Conservation (phyloP, 1,139 yeast genomes). For the Kodamaea plutei region DNA sequence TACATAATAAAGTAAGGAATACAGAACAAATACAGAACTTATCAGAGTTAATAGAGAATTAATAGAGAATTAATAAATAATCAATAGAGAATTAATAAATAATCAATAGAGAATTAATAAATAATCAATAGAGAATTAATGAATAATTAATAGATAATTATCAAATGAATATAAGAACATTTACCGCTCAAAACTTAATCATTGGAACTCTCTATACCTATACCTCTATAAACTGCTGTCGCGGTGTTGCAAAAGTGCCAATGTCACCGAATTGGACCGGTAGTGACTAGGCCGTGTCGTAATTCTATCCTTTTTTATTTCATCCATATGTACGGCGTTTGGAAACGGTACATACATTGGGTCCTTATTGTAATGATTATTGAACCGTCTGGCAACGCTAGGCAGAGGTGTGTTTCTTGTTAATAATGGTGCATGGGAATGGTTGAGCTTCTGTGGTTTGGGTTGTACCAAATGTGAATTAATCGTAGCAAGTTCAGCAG, state of each 20-base stretch:
- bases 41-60: no score
- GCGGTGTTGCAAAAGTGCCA: slow-evolving; percentile 36
- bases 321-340: slow-evolving; percentile 36
- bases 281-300: slow-evolving; percentile 26
- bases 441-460: neutral
- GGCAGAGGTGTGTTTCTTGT: slow-evolving; percentile 9
- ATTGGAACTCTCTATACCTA: no score
- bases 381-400: slow-evolving; percentile 21
- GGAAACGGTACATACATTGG: slow-evolving; percentile 39
- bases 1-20: no score
- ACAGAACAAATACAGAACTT: no score
- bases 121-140: no score
- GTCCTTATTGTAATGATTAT: slow-evolving; percentile 46
- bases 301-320: slow-evolving; percentile 27
- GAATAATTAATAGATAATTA: no score
- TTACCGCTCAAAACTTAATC: no score
- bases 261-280: slow-evolving; percentile 41
- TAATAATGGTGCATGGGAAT: neutral
- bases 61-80: no score
- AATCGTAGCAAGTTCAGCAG: slow-evolving; percentile 19
- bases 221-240: slow-evolving; percentile 2
- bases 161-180: no score
- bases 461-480: slow-evolving; percentile 20
- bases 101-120: no score
- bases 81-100: no score